phyloP scores from a whole-genome alignment of 305 asterid genomes.

The Fraxinus paxiana region DNA sequence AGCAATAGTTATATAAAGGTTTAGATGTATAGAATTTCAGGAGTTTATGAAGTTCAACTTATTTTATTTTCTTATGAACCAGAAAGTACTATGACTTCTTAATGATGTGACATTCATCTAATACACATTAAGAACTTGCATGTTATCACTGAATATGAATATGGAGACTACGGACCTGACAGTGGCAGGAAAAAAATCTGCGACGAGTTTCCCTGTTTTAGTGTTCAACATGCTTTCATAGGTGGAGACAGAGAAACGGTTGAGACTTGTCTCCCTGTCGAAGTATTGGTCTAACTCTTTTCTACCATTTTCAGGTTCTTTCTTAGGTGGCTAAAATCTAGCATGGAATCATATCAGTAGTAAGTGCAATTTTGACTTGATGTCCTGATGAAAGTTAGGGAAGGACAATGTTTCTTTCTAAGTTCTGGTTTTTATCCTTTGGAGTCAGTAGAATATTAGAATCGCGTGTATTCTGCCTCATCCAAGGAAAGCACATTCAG shows the following conservation, averaged over 20 bases:
- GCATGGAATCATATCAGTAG: not conserved
- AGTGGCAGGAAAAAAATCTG: not conserved
- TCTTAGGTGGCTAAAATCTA: not conserved
- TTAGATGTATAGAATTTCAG: not conserved
- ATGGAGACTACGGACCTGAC: not conserved
- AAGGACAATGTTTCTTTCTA: not conserved
- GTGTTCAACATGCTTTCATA: not conserved
- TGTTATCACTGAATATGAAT: not conserved
- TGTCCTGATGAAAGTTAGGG: not conserved
- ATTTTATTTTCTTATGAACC: not conserved
- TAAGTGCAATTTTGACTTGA: not conserved
- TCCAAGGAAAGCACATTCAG: not conserved
- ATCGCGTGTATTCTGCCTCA: not conserved
- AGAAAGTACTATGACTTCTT: not conserved
- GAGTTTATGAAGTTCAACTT: not conserved
- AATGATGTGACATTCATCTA: not conserved
- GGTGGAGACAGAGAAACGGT: not conserved
- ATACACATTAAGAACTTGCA: not conserved
- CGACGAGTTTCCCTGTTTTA: not conserved
- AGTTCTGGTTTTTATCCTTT: not conserved
- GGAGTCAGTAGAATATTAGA: not conserved
- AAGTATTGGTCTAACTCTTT: not conserved
- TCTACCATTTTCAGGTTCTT: not conserved
- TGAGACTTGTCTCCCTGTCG: not conserved
- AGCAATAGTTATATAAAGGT: not conserved